Evolutionary conservation across 257 asterid genomes (phyloP).

Genomic region (Nyctanthes arbortristis): DNA sequence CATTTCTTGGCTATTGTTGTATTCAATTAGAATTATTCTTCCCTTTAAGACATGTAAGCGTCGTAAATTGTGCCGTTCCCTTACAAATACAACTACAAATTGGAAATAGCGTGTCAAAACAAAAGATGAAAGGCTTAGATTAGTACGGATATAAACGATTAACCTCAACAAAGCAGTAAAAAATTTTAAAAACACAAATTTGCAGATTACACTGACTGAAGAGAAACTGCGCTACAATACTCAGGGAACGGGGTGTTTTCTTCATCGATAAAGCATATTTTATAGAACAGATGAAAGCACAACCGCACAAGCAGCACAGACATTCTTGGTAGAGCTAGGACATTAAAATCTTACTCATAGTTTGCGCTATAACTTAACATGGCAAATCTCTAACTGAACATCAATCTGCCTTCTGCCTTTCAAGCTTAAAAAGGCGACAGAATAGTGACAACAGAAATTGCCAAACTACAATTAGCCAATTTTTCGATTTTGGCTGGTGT

Average conservation of each 20-base stretch:
- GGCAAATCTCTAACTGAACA: neutral
- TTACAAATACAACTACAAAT: no score
- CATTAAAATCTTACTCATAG: neutral
- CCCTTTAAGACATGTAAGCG: no score
- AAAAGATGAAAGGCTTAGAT: no score
- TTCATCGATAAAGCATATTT: neutral
- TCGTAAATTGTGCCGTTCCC: no score
- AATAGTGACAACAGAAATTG: constrained; percentile 67
- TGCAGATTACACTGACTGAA: neutral
- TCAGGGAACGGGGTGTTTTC: neutral
- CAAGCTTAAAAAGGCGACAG: constrained; percentile 49
- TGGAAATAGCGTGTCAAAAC: no score
- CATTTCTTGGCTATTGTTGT: no score
- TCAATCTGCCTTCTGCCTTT: constrained; percentile 65
- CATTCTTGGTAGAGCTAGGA: neutral
- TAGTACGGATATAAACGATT: no score
- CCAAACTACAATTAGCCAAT: constrained; percentile 58
- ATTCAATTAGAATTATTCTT: no score
- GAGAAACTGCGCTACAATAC: neutral
- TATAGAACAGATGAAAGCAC: no score
- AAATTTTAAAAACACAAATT: neutral
- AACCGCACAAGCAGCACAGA: neutral
- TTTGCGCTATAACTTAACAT: no score
- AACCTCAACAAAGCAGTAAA: neutral
- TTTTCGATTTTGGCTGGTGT: constrained; percentile 50